Evolutionary conservation across 495 filamentous ascomycete species (phyloP).

Genomic region (Podospora appendiculata): DNA sequence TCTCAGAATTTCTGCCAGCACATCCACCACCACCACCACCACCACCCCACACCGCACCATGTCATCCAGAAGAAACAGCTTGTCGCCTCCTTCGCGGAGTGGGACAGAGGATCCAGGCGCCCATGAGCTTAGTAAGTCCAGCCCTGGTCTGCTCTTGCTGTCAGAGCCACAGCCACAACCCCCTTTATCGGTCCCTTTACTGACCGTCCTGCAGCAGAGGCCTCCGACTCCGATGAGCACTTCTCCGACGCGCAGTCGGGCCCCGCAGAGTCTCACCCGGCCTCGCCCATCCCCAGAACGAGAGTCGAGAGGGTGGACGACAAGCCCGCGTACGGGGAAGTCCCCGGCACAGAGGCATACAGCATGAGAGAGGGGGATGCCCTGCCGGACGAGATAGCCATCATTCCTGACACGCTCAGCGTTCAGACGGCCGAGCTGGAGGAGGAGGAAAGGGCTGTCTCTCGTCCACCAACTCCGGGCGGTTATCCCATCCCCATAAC

Average conservation of each 20-base stretch:
- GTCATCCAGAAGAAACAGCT: conserved; percentile 29
- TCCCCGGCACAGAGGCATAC: conserved; percentile 77
- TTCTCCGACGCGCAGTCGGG: conserved; percentile 86
- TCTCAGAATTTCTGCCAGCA: too few relatives aligned
- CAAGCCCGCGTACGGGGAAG: conserved; percentile 69
- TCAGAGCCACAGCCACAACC: too few relatives aligned
- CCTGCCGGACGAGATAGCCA: conserved; percentile 62
- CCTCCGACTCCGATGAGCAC: conserved; percentile 75
- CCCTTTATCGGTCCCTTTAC: not conserved
- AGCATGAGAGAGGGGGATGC: conserved; percentile 72
- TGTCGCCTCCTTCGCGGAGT: conserved; percentile 61
- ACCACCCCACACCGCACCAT: conserved; percentile 5
- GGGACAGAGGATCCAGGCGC: conserved; percentile 71
- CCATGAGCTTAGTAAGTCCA: conserved; percentile 64
- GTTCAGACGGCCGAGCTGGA: conserved; percentile 8
- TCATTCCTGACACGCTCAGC: conserved; percentile 39
- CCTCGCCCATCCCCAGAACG: conserved; percentile 66
- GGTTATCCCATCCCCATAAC: conserved; percentile 40
- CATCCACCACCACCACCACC: too few relatives aligned
- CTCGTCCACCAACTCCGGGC: conserved; percentile 29
- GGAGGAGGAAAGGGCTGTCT: not conserved
- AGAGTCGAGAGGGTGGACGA: conserved; percentile 70
- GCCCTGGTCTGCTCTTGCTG: not conserved
- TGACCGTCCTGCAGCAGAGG: conserved; percentile 29
- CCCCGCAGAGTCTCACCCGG: conserved; percentile 42